phyloP scores from a whole-genome alignment of 345 rosid species.

The Schrenkiella parvula region DNA sequence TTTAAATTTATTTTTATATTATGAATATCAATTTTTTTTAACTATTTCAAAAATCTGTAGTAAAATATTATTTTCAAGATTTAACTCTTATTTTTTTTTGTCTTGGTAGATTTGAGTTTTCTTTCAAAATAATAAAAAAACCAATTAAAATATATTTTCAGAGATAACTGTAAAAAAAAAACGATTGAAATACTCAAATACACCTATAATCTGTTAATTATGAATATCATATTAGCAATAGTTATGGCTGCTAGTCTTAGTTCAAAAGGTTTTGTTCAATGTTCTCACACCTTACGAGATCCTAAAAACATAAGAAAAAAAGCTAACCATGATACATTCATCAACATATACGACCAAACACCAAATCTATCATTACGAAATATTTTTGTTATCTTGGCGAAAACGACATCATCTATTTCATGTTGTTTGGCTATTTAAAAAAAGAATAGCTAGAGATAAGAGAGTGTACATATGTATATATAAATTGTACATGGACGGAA shows the following conservation, averaged over 20 bases:
- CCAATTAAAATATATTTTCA: too few species aligned
- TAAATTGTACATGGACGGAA: neutral
- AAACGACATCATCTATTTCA: neutral
- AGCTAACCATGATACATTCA: neutral
- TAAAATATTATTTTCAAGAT: too few species aligned
- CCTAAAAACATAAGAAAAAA: neutral
- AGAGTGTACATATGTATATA: neutral
- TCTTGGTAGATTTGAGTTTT: too few species aligned
- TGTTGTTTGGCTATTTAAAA: neutral
- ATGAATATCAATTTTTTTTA: too few species aligned
- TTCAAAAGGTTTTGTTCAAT: neutral
- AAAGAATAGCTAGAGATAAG: neutral
- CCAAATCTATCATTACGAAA: conserved; percentile 2
- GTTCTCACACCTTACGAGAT: neutral
- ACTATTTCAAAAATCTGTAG: too few species aligned
- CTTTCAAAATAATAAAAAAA: too few species aligned
- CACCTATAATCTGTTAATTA: neutral
- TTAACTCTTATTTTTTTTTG: too few species aligned
- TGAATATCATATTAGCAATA: neutral
- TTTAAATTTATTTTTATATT: neutral
- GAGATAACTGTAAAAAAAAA: neutral
- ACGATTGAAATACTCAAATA: neutral
- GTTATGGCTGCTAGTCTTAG: neutral
- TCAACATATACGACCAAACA: conserved; percentile 9
- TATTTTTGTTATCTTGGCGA: conserved; percentile 15